A percentile compares a stretch with the other conserved stretches of the same genome.
Evolutionary conservation across 2,329 filamentous ascomycete genomes (phyloP).

Genomic region (Fusarium duplospermum): DNA sequence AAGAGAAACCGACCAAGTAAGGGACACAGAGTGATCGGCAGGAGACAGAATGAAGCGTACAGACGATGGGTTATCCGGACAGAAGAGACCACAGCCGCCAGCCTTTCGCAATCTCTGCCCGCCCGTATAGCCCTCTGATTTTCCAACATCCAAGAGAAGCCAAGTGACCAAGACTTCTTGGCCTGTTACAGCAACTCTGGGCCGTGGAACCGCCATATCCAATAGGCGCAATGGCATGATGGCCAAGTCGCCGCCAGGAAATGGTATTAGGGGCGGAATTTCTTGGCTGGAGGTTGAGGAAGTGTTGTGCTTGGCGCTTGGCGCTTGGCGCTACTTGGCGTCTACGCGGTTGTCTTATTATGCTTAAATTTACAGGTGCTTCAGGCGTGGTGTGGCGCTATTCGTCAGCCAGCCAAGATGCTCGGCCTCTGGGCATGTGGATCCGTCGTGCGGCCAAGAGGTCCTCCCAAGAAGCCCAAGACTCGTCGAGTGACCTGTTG

Average conservation of each 20-base stretch:
- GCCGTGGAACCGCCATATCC: not conserved
- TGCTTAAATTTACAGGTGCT: conserved; percentile 17
- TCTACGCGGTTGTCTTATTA: conserved; percentile 26
- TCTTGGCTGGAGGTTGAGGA: conserved; percentile 16
- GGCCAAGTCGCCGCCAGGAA: conserved; percentile 4
- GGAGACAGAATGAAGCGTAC: not conserved
- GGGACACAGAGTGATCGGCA: not conserved
- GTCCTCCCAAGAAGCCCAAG: not conserved
- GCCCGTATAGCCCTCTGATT: not conserved
- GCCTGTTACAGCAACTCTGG: conserved; percentile 11
- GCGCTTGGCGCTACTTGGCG: conserved; percentile 35
- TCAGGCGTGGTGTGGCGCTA: conserved; percentile 6
- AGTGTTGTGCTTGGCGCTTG: conserved; percentile 37
- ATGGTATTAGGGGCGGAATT: conserved; percentile 6
- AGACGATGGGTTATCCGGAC: not conserved
- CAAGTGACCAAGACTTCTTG: conserved; percentile 30
- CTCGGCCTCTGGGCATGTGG: conserved; percentile 13
- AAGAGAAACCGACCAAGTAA: not conserved
- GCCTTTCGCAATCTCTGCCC: not conserved
- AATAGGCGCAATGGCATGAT: not conserved
- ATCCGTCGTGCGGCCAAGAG: conserved; percentile 9
- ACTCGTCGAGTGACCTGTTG: conserved; percentile 7
- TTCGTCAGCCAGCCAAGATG: conserved; percentile 20
- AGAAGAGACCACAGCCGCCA: not conserved
- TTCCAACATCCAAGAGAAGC: conserved; percentile 6